Conservation (phyloP, 164 flowering plant genomes). For the Sedum album region DNA sequence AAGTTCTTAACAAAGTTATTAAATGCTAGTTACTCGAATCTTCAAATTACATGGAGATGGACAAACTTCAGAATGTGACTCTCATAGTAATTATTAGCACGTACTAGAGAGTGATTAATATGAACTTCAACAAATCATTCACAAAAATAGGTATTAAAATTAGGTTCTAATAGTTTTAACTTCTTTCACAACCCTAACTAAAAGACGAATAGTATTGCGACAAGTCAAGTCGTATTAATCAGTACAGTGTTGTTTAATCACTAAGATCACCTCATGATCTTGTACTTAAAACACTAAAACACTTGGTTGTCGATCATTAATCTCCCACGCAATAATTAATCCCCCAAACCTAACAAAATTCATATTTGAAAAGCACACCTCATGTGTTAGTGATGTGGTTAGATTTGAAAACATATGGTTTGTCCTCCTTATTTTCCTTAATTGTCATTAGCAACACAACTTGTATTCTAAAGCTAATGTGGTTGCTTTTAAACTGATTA, state of each 20-base stretch:
- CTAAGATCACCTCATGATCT: neutral
- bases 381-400: neutral
- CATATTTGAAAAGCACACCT: neutral
- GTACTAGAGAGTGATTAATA: neutral
- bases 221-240: conserved; percentile 1
- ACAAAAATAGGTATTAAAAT: neutral
- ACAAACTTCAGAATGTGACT: neutral
- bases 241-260: neutral
- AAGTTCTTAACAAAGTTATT: too few relatives aligned
- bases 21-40: too few relatives aligned
- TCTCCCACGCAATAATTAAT: neutral
- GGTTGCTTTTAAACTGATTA: neutral
- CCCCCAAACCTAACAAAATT: conserved; percentile 1
- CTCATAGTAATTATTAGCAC: neutral
- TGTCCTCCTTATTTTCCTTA: conserved; percentile 2
- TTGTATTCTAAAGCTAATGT: conserved; percentile 2
- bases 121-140: neutral
- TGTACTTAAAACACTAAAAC: neutral
- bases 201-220: neutral
- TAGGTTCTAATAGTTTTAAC: neutral
- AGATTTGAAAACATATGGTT: neutral
- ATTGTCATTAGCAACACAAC: neutral
- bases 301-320: neutral
- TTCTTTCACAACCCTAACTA: neutral
- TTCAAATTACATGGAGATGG: neutral